These are phyloP conservation scores for Eremochloa ophiuroides DNA, from an alignment of 176 grass and related monocot species.

Conservation along the genomic window DNA sequence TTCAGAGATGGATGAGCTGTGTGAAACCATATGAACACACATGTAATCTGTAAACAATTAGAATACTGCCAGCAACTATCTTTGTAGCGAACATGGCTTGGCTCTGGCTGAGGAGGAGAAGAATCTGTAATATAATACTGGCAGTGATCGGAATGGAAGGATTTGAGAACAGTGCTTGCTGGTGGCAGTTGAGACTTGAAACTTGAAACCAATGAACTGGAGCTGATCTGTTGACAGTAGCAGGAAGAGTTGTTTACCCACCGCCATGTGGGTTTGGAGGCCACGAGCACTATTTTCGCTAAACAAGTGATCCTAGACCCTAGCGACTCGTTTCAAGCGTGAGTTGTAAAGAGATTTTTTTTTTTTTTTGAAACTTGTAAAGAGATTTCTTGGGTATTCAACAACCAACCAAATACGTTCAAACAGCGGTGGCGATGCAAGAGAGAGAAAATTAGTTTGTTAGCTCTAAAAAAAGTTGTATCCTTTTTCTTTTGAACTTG, in stretches of 20 bases:
- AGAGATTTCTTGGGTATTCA: neutral
- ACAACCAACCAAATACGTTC: neutral
- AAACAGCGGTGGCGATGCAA: neutral
- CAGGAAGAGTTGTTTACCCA: slow-evolving; percentile 11
- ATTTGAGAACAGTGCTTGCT: slow-evolving; percentile 19
- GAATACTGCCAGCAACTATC: neutral
- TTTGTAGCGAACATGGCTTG: slow-evolving; percentile 17
- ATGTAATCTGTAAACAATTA: slow-evolving; percentile 14
- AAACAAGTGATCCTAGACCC: neutral
- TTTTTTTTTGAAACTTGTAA: too few species aligned
- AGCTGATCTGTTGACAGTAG: neutral
- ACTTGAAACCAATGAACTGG: slow-evolving; percentile 12
- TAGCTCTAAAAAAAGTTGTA: too few species aligned
- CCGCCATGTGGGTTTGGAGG: slow-evolving; percentile 18
- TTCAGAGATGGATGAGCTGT: neutral
- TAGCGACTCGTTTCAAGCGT: neutral
- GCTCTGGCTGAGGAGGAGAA: neutral
- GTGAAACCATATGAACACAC: neutral
- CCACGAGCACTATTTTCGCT: slow-evolving; percentile 9
- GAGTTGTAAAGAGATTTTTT: slow-evolving; percentile 7
- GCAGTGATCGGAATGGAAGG: neutral
- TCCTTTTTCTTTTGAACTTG: too few species aligned
- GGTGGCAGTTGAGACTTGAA: slow-evolving; percentile 22
- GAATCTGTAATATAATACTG: slow-evolving; percentile 20
- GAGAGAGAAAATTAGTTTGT: too few species aligned